Percentiles rank a stretch among this genome's conserved stretches.
Conservation (phyloP, 2,329 filamentous ascomycete species). For the Ceratocystis colombiana region DNA sequence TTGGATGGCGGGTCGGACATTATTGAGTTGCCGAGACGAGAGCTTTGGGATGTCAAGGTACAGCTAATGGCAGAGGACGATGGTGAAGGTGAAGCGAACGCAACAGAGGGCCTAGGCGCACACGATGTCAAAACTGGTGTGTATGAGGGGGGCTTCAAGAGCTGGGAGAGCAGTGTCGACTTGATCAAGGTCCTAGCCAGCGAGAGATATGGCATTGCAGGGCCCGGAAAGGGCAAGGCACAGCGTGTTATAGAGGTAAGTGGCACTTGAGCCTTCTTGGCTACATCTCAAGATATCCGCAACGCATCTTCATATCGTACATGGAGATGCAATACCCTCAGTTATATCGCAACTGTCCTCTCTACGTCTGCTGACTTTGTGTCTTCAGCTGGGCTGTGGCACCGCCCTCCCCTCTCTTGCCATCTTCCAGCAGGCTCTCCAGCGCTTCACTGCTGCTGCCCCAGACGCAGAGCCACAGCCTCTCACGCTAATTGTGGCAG, state of each 20-base stretch:
- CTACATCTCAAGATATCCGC: neutral
- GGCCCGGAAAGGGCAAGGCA: slow-evolving; percentile 30
- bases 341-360: neutral
- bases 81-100: slow-evolving; percentile 30
- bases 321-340: neutral
- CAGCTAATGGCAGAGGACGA: slow-evolving; percentile 69
- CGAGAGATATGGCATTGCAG: slow-evolving; percentile 33
- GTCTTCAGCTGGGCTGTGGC: slow-evolving; percentile 60
- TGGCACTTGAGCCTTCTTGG: slow-evolving; percentile 17
- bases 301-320: neutral
- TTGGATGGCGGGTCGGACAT: slow-evolving; percentile 31
- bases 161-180: slow-evolving; percentile 78
- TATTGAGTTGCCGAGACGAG: slow-evolving; percentile 57
- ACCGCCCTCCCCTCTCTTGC: slow-evolving; percentile 64
- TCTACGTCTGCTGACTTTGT: slow-evolving; percentile 26
- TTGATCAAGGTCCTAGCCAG: slow-evolving; percentile 56
- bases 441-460: slow-evolving; percentile 11
- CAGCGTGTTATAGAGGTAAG: slow-evolving; percentile 47
- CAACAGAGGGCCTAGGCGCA: slow-evolving; percentile 44
- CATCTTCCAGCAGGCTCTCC: slow-evolving; percentile 52
- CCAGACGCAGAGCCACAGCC: slow-evolving; percentile 26
- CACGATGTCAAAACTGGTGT: slow-evolving; percentile 72
- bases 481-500: slow-evolving; percentile 57
- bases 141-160: slow-evolving; percentile 83
- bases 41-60: slow-evolving; percentile 70